Conservation (phyloP, 176 grass and related monocot species). For the Cymbopogon citratus region DNA sequence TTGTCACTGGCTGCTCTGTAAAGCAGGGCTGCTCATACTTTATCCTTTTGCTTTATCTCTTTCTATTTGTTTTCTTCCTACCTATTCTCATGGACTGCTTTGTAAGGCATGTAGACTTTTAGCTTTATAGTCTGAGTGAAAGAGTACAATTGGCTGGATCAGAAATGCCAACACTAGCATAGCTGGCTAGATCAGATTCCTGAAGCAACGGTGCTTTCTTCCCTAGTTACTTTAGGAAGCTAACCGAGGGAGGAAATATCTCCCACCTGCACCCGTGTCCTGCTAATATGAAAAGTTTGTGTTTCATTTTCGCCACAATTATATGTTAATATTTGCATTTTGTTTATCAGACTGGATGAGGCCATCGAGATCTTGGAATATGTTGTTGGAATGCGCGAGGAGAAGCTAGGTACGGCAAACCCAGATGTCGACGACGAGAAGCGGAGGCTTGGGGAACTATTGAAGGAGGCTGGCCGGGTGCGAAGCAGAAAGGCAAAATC, state of each 20-base stretch:
- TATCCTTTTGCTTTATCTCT: conserved; percentile 40
- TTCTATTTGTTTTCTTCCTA: conserved; percentile 18
- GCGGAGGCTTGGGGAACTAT: conserved; percentile 65
- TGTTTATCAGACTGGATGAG: conserved; percentile 65
- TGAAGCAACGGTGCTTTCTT: not conserved
- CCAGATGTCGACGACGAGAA: conserved; percentile 93
- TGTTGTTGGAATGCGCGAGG: conserved; percentile 87
- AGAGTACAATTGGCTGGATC: not conserved
- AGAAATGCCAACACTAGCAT: conserved; percentile 22
- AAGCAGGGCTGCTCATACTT: conserved; percentile 32
- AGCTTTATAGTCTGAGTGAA: conserved; percentile 20
- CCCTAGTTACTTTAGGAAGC: not conserved
- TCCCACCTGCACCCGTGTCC: not conserved
- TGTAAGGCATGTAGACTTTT: conserved; percentile 34
- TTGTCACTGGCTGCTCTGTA: conserved; percentile 30
- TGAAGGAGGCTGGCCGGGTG: conserved; percentile 89
- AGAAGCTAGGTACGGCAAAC: conserved; percentile 91
- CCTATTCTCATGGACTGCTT: conserved; percentile 40
- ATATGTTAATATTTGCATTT: not conserved
- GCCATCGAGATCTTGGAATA: conserved; percentile 93
- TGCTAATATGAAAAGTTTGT: not conserved
- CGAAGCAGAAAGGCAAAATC: conserved; percentile 79
- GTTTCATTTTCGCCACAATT: not conserved
- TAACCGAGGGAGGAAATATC: not conserved
- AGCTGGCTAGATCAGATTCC: conserved; percentile 24